phyloP scores from a whole-genome alignment of 2,329 filamentous ascomycete species.

The Claviceps monticola region DNA sequence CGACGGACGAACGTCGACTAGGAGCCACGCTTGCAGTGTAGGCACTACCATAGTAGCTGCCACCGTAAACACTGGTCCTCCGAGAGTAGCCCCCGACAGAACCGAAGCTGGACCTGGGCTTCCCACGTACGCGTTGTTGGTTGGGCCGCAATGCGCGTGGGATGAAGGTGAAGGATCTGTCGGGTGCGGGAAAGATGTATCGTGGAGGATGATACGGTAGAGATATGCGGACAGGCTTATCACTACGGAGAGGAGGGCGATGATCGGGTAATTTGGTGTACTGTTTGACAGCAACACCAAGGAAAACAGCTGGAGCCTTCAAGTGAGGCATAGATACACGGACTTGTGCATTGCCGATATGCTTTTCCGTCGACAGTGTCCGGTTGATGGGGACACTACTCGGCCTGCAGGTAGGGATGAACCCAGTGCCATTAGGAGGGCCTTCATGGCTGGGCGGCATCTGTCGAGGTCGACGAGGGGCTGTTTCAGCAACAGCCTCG shows the following conservation, averaged over 20 bases:
- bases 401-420: conserved; percentile 42
- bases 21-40: conserved; percentile 82
- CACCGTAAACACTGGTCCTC: conserved; percentile 69
- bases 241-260: conserved; percentile 79
- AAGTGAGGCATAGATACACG: conserved; percentile 69
- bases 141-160: conserved; percentile 86
- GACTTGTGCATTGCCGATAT: conserved; percentile 74
- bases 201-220: conserved; percentile 65
- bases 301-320: conserved; percentile 55
- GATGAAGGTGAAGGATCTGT: conserved; percentile 96
- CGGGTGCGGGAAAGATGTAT: conserved; percentile 81
- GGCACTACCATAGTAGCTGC: conserved; percentile 56
- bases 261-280: conserved; percentile 93
- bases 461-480: conserved; percentile 28
- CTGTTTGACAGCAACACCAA: conserved; percentile 69
- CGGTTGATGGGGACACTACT: conserved; percentile 56
- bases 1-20: conserved; percentile 74
- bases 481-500: conserved; percentile 45
- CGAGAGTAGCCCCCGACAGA: conserved; percentile 57
- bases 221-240: conserved; percentile 92
- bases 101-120: conserved; percentile 57
- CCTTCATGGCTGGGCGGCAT: conserved; percentile 29
- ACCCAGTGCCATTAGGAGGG: conserved; percentile 38
- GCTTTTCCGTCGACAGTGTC: conserved; percentile 68
- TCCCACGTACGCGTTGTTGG: conserved; percentile 61